phyloP scores from a whole-genome alignment of 192 early-diverging fungal genomes.

The Mortierella claussenii region DNA sequence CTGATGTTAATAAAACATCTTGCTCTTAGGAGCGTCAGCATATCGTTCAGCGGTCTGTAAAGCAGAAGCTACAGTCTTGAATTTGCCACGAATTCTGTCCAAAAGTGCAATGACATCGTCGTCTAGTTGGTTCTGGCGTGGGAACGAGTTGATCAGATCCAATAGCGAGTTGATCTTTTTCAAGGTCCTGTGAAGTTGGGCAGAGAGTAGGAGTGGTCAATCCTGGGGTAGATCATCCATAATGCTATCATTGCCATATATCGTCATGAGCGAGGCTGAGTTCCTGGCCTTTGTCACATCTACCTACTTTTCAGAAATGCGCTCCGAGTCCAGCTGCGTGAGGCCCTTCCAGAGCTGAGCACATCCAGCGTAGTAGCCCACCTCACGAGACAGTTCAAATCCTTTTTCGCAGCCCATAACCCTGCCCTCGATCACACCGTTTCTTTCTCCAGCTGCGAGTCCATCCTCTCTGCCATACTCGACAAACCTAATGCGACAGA shows the following conservation, averaged over 20 bases:
- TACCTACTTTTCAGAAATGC: slow-evolving; percentile 59
- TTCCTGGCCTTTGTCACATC: too few species aligned
- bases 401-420: slow-evolving; percentile 67
- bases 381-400: slow-evolving; percentile 63
- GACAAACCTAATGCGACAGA: slow-evolving; percentile 61
- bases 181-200: slow-evolving; percentile 53
- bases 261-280: too few species aligned
- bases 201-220: too few species aligned
- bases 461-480: slow-evolving; percentile 68
- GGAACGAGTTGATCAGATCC: slow-evolving; percentile 57
- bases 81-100: slow-evolving; percentile 65
- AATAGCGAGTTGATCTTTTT: slow-evolving; percentile 58
- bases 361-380: slow-evolving; percentile 66
- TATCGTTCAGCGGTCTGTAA: slow-evolving; percentile 48
- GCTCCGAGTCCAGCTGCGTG: slow-evolving; percentile 27
- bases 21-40: slow-evolving; percentile 46
- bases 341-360: slow-evolving; percentile 59
- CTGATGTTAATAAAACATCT: slow-evolving; percentile 45
- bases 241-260: too few species aligned
- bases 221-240: too few species aligned
- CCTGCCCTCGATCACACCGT: slow-evolving; percentile 63
- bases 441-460: slow-evolving; percentile 56
- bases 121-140: slow-evolving; percentile 58
- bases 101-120: slow-evolving; percentile 60
- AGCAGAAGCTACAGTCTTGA: slow-evolving; percentile 59